Conservation (phyloP, 2,329 filamentous ascomycete genomes). For the Ustulina deusta region DNA sequence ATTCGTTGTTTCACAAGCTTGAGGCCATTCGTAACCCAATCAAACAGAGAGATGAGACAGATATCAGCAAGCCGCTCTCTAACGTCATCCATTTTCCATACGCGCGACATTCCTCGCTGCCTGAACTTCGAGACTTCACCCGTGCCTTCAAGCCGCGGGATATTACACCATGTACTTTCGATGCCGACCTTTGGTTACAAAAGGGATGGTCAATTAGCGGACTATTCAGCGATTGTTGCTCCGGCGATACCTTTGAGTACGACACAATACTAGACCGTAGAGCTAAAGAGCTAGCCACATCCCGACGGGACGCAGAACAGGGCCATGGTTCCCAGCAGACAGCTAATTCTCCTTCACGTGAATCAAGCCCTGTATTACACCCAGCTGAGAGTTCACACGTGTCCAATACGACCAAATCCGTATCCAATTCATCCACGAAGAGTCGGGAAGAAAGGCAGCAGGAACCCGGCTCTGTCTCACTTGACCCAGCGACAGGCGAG, state of each 20-base stretch:
- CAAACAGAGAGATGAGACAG: constrained; percentile 20
- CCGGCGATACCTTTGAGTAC: constrained; percentile 69
- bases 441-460: background rate
- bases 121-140: constrained; percentile 80
- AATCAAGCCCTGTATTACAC: constrained; percentile 11
- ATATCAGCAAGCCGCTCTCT: constrained; percentile 48
- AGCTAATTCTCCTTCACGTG: background rate
- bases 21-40: constrained; percentile 34
- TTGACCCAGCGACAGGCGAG: background rate
- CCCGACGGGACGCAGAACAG: background rate
- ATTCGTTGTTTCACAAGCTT: constrained; percentile 38
- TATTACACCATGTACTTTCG: constrained; percentile 84
- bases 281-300: constrained; percentile 23
- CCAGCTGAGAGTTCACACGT: background rate
- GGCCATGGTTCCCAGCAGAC: constrained; percentile 15
- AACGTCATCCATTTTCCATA: constrained; percentile 77
- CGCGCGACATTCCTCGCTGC: constrained; percentile 88
- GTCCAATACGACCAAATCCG: background rate
- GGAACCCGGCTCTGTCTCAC: background rate
- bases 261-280: constrained; percentile 68
- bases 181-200: constrained; percentile 70
- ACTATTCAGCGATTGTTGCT: constrained; percentile 79
- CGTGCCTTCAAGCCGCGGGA: constrained; percentile 77
- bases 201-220: constrained; percentile 71
- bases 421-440: background rate